Evolutionary conservation across 2,329 filamentous ascomycete species (phyloP).

Genomic region (Alternaria infectoria): DNA sequence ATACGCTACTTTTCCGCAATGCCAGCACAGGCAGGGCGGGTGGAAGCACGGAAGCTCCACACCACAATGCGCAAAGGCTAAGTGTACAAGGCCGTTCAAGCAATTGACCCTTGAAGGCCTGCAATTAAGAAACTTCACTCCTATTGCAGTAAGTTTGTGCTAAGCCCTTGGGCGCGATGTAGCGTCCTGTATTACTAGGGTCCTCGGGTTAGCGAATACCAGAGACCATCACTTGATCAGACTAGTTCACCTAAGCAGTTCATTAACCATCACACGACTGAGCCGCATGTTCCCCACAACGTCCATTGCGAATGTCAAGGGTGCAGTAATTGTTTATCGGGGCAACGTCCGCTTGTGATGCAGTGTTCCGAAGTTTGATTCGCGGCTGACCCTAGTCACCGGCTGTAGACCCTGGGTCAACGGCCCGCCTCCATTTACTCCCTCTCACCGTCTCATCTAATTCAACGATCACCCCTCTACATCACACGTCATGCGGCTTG

Average conservation of each 20-base stretch:
- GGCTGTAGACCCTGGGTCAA: conserved; percentile 34
- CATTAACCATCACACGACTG: conserved; percentile 4
- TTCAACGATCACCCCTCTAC: conserved; percentile 32
- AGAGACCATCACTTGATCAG: not conserved
- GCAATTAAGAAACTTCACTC: not conserved
- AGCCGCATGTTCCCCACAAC: conserved; percentile 21
- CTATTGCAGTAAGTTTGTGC: not conserved
- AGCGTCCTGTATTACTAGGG: not conserved
- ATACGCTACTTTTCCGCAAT: not conserved
- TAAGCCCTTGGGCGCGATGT: not conserved
- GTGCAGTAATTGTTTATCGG: conserved; percentile 19
- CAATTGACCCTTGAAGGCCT: not conserved
- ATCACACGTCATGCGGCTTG: conserved; percentile 15
- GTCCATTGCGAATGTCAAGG: conserved; percentile 8
- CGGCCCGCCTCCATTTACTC: conserved; percentile 41
- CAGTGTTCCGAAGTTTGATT: conserved; percentile 27
- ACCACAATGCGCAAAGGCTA: not conserved
- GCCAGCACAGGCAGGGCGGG: not conserved
- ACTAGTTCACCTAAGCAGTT: not conserved
- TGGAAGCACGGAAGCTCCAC: not conserved
- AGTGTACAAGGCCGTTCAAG: not conserved
- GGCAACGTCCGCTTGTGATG: conserved; percentile 14
- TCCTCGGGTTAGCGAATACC: not conserved
- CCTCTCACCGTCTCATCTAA: conserved; percentile 32
- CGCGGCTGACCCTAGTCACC: conserved; percentile 28